Base-by-base conservation (phyloP, 306 rosid genomes). In the Cucumis hystrix region DNA sequence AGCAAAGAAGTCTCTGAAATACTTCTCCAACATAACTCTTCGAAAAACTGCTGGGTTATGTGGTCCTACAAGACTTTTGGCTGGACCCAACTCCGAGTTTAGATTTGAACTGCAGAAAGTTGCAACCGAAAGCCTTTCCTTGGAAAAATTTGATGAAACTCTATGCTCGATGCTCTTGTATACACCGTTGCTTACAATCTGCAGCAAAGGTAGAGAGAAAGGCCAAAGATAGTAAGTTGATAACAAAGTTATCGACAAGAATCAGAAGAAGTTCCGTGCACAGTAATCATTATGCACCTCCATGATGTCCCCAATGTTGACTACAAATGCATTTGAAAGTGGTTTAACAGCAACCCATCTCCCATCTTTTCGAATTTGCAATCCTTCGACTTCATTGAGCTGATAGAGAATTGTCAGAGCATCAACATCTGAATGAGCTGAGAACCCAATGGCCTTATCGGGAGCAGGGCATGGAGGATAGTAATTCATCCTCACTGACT, bases 131-230 rank as follows among this genome's bases (percentile, higher is more conserved):
- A 90, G 23, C 66, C 96, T 87, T 28, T 90, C 92, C 16, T 83
- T 82, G 13, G 15, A 3, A 12, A 73, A 25, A 74, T 88, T 90
- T 12, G 84, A 84, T 8, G 74, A 66, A 0, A 87, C 92, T 17
- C 88, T 62, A 78, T 90, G 89, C 78, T 79, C 79, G 1, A 65
- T 25, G 80, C 96, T 88, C 33, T 39, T 77, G 47, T 87, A 88
- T 37, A 80, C 74, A 7, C 88, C 91, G 47, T 88, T 88, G 23
- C 91, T 88, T 39, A 88, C 79, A 47, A 88, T 85, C 92, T 90
- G 71, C 70, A 58, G 45, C 40, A 45, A 23, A 45, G 10, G 57
- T 5, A 69, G 33, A 45, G 75, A 21, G 28, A 11, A 9, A 74
- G 25, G 25, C 66, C 66, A 72, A 33, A 43, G 35, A n/a, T 23